Base-by-base conservation (phyloP, 2,329 filamentous ascomycete genomes). In the Alternaria alternata region DNA sequence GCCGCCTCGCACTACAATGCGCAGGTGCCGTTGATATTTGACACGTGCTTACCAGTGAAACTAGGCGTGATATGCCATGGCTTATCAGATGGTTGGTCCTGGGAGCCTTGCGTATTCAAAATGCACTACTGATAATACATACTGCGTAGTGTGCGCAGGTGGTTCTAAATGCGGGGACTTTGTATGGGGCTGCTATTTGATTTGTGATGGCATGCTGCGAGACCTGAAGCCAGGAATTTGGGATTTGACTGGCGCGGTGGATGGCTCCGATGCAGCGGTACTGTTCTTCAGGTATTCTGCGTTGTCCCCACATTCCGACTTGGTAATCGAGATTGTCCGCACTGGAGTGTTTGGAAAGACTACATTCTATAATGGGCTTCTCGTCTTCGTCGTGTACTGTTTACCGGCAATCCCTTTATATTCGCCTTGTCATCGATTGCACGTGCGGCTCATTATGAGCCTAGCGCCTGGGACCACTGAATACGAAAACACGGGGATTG, bases 221-320 rank as follows among this genome's bases (percentile, higher is more conserved):
- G 32, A 49, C 30, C 46, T 49, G 30, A 11, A 49, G 46, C 46
- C 32, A 49, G 46, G 46, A 36, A 16, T 7, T 49, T 49, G 46
- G 46, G 46, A 38, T 24, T 18, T 12, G 32, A 26, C 46, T 18
- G 46, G 32, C 20, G 46, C 32, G 20, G 20, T 38, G 14, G 20
- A 49, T 24, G 14, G 9, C 20, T 49, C 46, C 46, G 46, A 49
- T 7, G 32, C 46, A 49, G 46, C 46, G 46, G 46, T 30, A 38
- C 14, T n/a, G 46, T 49, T 38, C 30, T 34, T 34, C 22, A 32
- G 46, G 30, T 49, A 49, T 38, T 30, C 30, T 49, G 46, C 46
- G 30, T 38, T 22, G 46, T 36, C 2, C 20, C 30, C 46, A 38
- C 32, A 36, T 26, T 26, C 12, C 46, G 46, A 5, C 20, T 36